Evolutionary conservation across 2,329 filamentous ascomycete genomes (phyloP).

Genomic region (Chlorencoelia australis): DNA sequence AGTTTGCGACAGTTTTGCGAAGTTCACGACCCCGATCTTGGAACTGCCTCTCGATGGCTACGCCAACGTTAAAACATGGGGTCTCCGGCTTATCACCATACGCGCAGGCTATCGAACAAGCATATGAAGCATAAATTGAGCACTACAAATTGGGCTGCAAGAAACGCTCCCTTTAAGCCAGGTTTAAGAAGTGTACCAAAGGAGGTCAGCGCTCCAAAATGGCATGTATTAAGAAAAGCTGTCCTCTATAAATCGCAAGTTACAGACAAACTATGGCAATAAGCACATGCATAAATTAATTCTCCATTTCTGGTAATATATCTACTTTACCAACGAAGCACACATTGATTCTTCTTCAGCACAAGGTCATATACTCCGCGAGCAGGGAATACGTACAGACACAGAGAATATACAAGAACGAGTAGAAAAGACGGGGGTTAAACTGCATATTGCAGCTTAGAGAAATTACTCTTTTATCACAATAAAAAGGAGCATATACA

Average conservation of each 20-base stretch:
- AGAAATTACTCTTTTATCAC: conserved; percentile 7
- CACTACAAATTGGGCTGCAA: neutral
- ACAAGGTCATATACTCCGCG: conserved; percentile 6
- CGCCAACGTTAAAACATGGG: neutral
- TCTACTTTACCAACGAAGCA: conserved; percentile 11
- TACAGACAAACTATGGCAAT: neutral
- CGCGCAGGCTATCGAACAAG: neutral
- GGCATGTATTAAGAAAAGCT: conserved; percentile 1
- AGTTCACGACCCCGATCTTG: no score
- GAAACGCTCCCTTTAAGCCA: neutral
- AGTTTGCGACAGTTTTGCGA: no score
- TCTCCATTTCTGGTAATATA: conserved; percentile 4
- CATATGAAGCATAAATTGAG: neutral
- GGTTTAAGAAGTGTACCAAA: neutral
- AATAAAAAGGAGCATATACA: conserved; percentile 7
- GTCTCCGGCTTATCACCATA: neutral
- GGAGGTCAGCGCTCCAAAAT: neutral
- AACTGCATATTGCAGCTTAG: conserved; percentile 8
- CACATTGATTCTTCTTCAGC: conserved; percentile 10
- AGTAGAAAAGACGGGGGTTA: conserved; percentile 2
- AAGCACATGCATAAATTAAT: neutral
- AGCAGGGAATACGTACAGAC: conserved; percentile 5
- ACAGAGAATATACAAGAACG: conserved; percentile 11
- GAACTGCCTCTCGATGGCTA: no score
- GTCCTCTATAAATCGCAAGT: neutral